Evolutionary conservation across 805 yeast genomes (phyloP), one percentile per base, ranked within the genome.

Genomic region (Yarrowia osloensis): DNA sequence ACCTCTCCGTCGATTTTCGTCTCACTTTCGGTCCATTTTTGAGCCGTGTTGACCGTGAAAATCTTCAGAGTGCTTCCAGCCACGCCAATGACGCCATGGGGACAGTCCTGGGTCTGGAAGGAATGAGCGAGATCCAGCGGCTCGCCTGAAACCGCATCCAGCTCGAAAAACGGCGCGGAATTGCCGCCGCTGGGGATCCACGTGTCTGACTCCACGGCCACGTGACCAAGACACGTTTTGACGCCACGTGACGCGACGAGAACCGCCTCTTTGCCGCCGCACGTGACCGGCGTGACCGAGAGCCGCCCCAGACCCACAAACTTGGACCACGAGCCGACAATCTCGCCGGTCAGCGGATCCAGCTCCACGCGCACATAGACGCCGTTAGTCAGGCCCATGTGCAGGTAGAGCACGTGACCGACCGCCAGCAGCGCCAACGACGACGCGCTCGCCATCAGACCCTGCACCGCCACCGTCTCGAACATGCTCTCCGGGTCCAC

Each of bases 331-430:
- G 91, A 84, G 70, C 88, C 88, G 0, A 84, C 78, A 15, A 88
- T 74, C 22, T 85, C 81, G 3, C 97, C 97, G 3, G 88, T 80
- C 4, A 78, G 72, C 0, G 74, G 73, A 72, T 89, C 91, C 42
- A 92, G 71, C 6, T 79, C 77, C 0, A 91, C 84, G 19, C 88
- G 79, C 1, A 87, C 86, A 77, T 88, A 91, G 1, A 93, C 85
- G 22, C 98, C 98, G 75, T 87, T 90, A n/a, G 78, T 82, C 81
- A 92, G 81, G 1, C 98, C 98, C 61, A 91, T 83, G 75, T 92
- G 96, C 12, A 90, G 81, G 68, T 78, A 81, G 3, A 78, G 68
- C 57, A 81, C 74, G 6, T 78, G 74, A 2, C 77, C 72, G 4
- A 84, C 81, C 1, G 81, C 76, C 9, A 44, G 33, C 33, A 61